phyloP scores from a whole-genome alignment of 352 stramenopile genomes.

The Plasmopara muralis region DNA sequence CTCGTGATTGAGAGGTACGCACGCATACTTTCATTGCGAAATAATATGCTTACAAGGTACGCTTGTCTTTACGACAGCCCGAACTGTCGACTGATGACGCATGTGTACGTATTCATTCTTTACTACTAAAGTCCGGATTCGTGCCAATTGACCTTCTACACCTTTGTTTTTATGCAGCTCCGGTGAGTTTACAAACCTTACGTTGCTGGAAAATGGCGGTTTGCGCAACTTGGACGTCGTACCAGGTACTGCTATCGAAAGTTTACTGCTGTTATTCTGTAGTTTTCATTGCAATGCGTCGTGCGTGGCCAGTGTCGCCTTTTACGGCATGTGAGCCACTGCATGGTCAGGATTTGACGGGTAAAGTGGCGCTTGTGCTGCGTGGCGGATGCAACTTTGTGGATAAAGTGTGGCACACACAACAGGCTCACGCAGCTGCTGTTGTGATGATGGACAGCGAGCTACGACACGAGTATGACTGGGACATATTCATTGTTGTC shows the following conservation, averaged over 20 bases:
- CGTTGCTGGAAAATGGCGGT: slow-evolving; percentile 28
- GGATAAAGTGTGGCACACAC: slow-evolving; percentile 49
- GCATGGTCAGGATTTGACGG: slow-evolving; percentile 33
- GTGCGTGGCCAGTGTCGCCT: slow-evolving; percentile 24
- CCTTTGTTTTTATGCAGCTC: slow-evolving; percentile 26
- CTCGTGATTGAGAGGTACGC: slow-evolving; percentile 48
- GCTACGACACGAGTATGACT: slow-evolving; percentile 43
- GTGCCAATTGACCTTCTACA: slow-evolving; percentile 4
- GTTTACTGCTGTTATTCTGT: background rate
- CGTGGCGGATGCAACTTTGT: slow-evolving; percentile 65
- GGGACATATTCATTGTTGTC: background rate
- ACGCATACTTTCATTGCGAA: background rate
- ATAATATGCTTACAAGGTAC: too few relatives aligned
- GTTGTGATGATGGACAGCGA: slow-evolving; percentile 75
- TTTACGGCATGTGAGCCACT: slow-evolving; percentile 63
- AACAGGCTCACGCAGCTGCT: slow-evolving; percentile 54
- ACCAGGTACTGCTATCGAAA: slow-evolving; percentile 20
- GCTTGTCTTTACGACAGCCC: slow-evolving; percentile 29
- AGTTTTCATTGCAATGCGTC: background rate
- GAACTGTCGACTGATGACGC: slow-evolving; percentile 46
- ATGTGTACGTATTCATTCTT: slow-evolving; percentile 43
- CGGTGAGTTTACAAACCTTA: slow-evolving; percentile 65
- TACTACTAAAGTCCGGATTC: background rate
- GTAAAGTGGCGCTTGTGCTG: slow-evolving; percentile 69
- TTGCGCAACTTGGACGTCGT: slow-evolving; percentile 38